These are phyloP conservation scores for Clarireedia paspali DNA, from an alignment of 2,329 filamentous ascomycete genomes.

Conservation along the genomic window DNA sequence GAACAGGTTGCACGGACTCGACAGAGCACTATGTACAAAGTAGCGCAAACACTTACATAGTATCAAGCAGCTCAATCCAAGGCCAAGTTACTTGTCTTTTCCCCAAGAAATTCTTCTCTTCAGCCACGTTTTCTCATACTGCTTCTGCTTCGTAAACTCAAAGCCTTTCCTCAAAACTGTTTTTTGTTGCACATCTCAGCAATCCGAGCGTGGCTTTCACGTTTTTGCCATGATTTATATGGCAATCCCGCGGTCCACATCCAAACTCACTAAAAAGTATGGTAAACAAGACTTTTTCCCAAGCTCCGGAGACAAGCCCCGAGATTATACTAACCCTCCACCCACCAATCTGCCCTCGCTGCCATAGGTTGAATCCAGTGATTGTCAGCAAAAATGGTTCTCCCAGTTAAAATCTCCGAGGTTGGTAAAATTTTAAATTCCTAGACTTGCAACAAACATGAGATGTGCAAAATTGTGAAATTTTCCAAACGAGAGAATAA, in stretches of 20 bases:
- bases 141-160: neutral
- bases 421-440: neutral
- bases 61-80: too few species aligned
- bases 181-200: conserved; percentile 7
- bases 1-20: too few species aligned
- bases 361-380: too few species aligned
- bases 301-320: neutral
- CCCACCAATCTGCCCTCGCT: too few species aligned
- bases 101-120: too few species aligned
- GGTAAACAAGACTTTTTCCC: neutral
- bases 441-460: conserved; percentile 7
- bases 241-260: neutral
- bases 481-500: neutral
- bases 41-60: too few species aligned
- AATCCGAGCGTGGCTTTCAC: conserved; percentile 8
- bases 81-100: too few species aligned
- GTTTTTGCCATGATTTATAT: conserved; percentile 8
- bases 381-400: too few species aligned
- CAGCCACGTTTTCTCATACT: neutral
- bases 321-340: too few species aligned
- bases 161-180: neutral
- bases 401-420: neutral
- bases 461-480: conserved; percentile 3
- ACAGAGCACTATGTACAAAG: too few species aligned
- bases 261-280: neutral